phyloP scores from a whole-genome alignment of 441 rosid genomes.

The Erysimum cheiri region DNA sequence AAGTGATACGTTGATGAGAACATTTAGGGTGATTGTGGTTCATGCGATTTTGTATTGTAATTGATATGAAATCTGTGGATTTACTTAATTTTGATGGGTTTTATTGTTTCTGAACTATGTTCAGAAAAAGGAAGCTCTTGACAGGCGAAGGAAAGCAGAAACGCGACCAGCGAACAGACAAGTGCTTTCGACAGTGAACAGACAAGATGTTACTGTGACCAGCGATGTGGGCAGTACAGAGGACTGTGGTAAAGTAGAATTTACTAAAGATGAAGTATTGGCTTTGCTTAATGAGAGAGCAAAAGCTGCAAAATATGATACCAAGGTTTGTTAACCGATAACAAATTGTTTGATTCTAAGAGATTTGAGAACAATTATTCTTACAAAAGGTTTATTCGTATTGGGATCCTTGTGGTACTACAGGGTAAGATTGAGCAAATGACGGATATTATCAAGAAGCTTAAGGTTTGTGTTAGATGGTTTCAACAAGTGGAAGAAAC shows the following conservation, averaged over 20 bases:
- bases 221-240: conserved; percentile 54
- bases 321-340: conserved; percentile 59
- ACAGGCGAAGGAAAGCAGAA: conserved; percentile 66
- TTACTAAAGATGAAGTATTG: conserved; percentile 78
- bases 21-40: no score
- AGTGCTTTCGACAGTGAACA: conserved; percentile 57
- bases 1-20: no score
- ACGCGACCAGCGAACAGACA: conserved; percentile 59
- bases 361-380: neutral
- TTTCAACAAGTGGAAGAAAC: conserved; percentile 67
- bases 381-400: neutral
- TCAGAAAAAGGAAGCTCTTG: no score
- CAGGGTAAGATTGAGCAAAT: conserved; percentile 76
- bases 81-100: conserved; percentile 1
- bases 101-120: conserved; percentile 7
- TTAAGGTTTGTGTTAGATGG: conserved; percentile 86
- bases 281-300: conserved; percentile 76
- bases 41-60: no score
- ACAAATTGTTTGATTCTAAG: neutral
- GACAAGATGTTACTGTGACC: conserved; percentile 54
- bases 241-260: conserved; percentile 57
- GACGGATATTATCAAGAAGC: conserved; percentile 65
- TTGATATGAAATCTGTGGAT: neutral
- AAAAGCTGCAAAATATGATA: conserved; percentile 76
- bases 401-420: neutral